Conservation (phyloP, 202 grass and related monocot genomes). For the Schoenoplectus tabernaemontani region DNA sequence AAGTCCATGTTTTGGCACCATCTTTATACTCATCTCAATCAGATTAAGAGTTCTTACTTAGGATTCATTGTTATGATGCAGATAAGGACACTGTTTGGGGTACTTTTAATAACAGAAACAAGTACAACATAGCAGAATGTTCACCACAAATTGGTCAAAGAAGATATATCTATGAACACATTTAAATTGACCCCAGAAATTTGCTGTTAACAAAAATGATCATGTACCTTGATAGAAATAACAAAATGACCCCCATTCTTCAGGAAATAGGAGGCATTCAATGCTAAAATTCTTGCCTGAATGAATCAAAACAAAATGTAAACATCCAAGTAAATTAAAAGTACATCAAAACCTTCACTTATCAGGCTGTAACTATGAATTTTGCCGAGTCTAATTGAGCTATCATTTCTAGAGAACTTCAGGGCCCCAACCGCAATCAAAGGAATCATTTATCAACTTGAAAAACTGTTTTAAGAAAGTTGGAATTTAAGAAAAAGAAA, state of each 20-base stretch:
- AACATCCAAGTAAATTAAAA: not conserved
- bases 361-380: not conserved
- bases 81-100: not conserved
- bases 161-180: not conserved
- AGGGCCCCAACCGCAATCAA: not conserved
- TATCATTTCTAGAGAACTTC: not conserved
- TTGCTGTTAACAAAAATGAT: not conserved
- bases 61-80: not conserved
- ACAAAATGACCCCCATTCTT: conserved; percentile 97
- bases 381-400: not conserved
- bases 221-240: conserved; percentile 86
- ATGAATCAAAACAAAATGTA: conserved; percentile 8
- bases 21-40: not conserved
- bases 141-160: not conserved
- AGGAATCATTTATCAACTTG: not conserved
- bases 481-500: too few species aligned
- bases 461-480: not conserved
- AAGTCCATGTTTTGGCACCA: too few species aligned
- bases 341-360: not conserved
- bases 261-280: conserved; percentile 89
- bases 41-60: not conserved
- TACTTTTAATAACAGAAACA: too few species aligned
- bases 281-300: conserved; percentile 90
- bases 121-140: too few species aligned
- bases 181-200: not conserved